These are phyloP conservation scores for Phaeosphaeria sp. DNA, from an alignment of 2,329 filamentous ascomycete genomes.

Conservation along the genomic window DNA sequence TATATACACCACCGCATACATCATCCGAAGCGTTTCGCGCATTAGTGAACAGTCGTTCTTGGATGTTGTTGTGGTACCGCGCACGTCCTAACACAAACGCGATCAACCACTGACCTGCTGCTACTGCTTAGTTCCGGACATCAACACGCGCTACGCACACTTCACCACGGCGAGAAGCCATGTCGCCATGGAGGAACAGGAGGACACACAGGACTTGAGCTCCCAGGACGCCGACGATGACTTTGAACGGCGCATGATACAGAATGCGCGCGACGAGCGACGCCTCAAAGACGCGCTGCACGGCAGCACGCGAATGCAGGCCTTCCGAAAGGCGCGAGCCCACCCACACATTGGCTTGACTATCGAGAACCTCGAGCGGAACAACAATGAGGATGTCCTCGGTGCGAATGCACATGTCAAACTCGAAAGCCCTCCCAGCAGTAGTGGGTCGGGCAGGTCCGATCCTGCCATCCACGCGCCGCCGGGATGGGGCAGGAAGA, in stretches of 20 bases:
- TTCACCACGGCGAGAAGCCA: conserved; percentile 27
- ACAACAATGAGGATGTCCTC: conserved; percentile 21
- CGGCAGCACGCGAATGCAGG: conserved; percentile 29
- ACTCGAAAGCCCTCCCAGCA: conserved; percentile 41
- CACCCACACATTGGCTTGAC: conserved; percentile 50
- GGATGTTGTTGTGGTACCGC: not conserved
- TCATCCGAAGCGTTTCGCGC: not conserved
- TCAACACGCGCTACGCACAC: conserved; percentile 32
- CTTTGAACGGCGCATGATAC: conserved; percentile 53
- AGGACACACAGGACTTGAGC: conserved; percentile 42
- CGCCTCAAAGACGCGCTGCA: conserved; percentile 46
- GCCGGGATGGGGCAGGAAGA: conserved; percentile 56
- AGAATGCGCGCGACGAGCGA: conserved; percentile 52
- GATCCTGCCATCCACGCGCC: conserved; percentile 55
- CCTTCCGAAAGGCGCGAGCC: conserved; percentile 53
- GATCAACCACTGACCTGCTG: not conserved
- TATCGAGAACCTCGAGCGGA: conserved; percentile 53
- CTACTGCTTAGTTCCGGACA: conserved; percentile 2
- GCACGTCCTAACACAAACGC: not conserved
- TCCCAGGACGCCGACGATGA: conserved; percentile 52
- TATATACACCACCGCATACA: not conserved
- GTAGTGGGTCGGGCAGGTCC: conserved; percentile 43
- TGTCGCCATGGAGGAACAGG: conserved; percentile 28
- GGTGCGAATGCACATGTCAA: conserved; percentile 22
- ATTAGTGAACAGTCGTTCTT: not conserved